Conservation (phyloP, 441 rosid species). For the Theobroma grandiflorum region DNA sequence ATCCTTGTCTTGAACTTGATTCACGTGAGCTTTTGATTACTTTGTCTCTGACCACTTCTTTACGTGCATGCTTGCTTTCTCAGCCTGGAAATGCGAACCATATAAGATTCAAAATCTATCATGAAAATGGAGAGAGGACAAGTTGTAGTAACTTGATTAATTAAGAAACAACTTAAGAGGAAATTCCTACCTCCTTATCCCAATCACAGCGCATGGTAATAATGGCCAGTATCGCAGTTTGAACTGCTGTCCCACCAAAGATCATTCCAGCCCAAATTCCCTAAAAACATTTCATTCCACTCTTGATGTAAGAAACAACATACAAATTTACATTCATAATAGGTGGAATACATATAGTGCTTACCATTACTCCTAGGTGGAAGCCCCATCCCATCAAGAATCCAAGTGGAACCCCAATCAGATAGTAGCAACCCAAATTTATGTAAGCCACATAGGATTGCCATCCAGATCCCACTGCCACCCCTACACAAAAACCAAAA, state of each 20-base stretch:
- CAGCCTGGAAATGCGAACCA: conserved; percentile 54
- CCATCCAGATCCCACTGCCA: conserved; percentile 97
- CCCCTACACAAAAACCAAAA: conserved; percentile 48
- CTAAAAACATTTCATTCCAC: conserved; percentile 35
- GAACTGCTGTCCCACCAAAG: conserved; percentile 84
- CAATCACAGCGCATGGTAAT: conserved; percentile 82
- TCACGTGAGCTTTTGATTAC: background rate
- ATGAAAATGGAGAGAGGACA: background rate
- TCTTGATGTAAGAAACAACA: background rate
- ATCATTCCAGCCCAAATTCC: conserved; percentile 98
- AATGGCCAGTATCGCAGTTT: conserved; percentile 61
- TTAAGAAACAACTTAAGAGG: background rate
- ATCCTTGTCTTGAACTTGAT: background rate
- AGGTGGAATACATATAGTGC: background rate
- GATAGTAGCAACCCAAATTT: conserved; percentile 85
- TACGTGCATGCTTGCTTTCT: conserved; percentile 62
- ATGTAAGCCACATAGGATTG: conserved; percentile 86
- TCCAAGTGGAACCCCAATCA: conserved; percentile 81
- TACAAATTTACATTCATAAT: background rate
- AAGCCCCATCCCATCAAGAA: conserved; percentile 86
- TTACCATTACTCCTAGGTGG: conserved; percentile 78
- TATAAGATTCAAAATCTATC: background rate
- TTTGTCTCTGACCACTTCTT: conserved; percentile 58
- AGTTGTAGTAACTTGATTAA: background rate
- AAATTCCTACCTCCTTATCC: conserved; percentile 72